A percentile compares a stretch with the other conserved stretches of the same genome.
phyloP scores from a whole-genome alignment of 2,329 filamentous ascomycete species.

The Malbranchea zuffiana region DNA sequence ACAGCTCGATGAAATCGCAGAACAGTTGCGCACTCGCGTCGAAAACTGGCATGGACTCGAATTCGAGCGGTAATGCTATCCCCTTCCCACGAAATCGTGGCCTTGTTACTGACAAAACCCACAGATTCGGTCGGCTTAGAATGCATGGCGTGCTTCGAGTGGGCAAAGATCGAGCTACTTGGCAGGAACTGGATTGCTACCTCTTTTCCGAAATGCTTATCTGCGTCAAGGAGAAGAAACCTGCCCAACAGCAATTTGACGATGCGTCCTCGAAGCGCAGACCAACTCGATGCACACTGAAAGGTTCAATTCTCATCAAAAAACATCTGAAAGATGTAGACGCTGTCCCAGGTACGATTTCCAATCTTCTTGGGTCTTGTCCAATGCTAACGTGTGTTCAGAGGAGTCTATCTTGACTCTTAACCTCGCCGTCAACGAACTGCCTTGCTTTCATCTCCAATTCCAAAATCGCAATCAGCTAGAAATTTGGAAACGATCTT shows the following conservation, averaged over 20 bases:
- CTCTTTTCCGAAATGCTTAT: constrained; percentile 98
- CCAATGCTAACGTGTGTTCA: constrained; percentile 11
- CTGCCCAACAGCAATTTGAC: constrained; percentile 50
- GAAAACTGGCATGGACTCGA: constrained; percentile 98
- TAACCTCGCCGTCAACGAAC: constrained; percentile 78
- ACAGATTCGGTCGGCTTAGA: constrained; percentile 78
- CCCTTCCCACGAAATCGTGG: constrained; percentile 2
- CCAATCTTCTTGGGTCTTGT: neutral
- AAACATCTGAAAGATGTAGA: constrained; percentile 94
- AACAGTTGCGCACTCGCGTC: constrained; percentile 73
- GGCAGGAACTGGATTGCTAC: constrained; percentile 96
- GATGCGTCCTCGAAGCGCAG: constrained; percentile 46
- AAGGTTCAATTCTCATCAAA: constrained; percentile 96
- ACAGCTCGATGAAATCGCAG: constrained; percentile 71
- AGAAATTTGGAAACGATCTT: constrained; percentile 79
- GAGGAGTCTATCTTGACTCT: constrained; percentile 82
- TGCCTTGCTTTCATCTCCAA: constrained; percentile 86
- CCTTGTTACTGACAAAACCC: constrained; percentile 3
- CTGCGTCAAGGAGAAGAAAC: constrained; percentile 95
- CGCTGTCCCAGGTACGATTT: constrained; percentile 36
- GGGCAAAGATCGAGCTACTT: constrained; percentile 89
- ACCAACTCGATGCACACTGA: constrained; percentile 70
- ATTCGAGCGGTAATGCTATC: constrained; percentile 59
- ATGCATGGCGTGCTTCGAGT: constrained; percentile 83
- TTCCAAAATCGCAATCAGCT: constrained; percentile 77